Percentiles rank a stretch among this genome's conserved stretches.
These are phyloP conservation scores for Cladosporium phlei DNA, from an alignment of 2,329 filamentous ascomycete species.

Conservation along the genomic window DNA sequence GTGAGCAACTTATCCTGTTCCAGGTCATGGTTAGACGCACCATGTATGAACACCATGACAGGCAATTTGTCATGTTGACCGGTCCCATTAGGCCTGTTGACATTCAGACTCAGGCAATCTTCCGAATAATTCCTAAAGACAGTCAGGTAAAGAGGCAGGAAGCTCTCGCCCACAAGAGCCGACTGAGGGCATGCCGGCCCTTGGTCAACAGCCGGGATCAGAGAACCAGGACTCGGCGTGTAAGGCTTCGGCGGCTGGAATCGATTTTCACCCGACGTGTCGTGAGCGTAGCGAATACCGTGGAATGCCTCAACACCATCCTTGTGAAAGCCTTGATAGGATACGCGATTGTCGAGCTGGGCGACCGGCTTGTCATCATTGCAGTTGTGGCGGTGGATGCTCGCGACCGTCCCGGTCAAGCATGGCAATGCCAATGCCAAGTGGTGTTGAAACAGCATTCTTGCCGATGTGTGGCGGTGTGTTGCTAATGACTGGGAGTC, in stretches of 20 bases:
- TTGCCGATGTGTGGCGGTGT: too few relatives aligned
- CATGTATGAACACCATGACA: slow-evolving; percentile 34
- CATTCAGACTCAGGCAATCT: slow-evolving; percentile 31
- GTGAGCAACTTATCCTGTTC: background rate
- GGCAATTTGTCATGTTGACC: slow-evolving; percentile 29
- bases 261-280: slow-evolving; percentile 28
- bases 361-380: slow-evolving; percentile 6
- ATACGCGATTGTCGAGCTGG: slow-evolving; percentile 14
- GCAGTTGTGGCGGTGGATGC: too few relatives aligned
- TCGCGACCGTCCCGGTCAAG: too few relatives aligned
- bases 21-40: background rate
- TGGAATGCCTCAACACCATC: slow-evolving; percentile 31
- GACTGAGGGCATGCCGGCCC: slow-evolving; percentile 31
- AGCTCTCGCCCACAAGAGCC: slow-evolving; percentile 6
- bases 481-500: too few relatives aligned
- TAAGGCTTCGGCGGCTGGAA: slow-evolving; percentile 30
- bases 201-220: slow-evolving; percentile 26
- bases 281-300: slow-evolving; percentile 31
- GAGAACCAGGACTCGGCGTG: slow-evolving; percentile 18
- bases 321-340: slow-evolving; percentile 25
- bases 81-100: slow-evolving; percentile 22
- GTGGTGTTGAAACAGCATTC: too few relatives aligned
- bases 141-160: slow-evolving; percentile 9
- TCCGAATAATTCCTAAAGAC: slow-evolving; percentile 15
- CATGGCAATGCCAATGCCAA: too few relatives aligned